Evolutionary conservation across 495 filamentous ascomycete genomes (phyloP).

Genomic region (Hypoxylon cercidicola): DNA sequence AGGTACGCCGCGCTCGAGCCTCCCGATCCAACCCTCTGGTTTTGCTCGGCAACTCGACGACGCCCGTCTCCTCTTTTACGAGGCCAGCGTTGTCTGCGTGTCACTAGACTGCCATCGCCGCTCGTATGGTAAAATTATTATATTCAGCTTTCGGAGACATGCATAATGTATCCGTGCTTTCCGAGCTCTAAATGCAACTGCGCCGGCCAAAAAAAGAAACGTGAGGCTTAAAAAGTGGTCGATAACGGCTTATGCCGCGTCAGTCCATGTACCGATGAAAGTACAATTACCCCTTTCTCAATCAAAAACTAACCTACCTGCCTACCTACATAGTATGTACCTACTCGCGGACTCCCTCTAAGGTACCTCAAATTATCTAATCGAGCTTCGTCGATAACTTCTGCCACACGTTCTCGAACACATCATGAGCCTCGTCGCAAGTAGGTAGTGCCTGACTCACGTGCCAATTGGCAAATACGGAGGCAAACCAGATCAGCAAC

Average conservation of each 20-base stretch:
- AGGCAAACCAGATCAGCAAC: constrained; percentile 20
- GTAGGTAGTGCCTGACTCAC: background rate
- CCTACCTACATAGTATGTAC: too few relatives aligned
- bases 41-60: constrained; percentile 31
- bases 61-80: constrained; percentile 38
- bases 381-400: too few relatives aligned
- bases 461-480: constrained; percentile 3
- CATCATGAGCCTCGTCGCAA: background rate
- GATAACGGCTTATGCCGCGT: background rate
- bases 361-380: too few relatives aligned
- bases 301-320: background rate
- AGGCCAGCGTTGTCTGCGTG: constrained; percentile 40
- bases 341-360: too few relatives aligned
- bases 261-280: too few relatives aligned
- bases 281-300: background rate
- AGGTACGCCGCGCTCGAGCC: constrained; percentile 13
- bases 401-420: background rate
- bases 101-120: constrained; percentile 23
- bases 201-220: background rate
- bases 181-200: constrained; percentile 22
- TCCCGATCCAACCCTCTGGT: constrained; percentile 28
- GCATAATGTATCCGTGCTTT: constrained; percentile 30
- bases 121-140: constrained; percentile 45
- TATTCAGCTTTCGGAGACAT: constrained; percentile 15
- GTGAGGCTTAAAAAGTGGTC: constrained; percentile 32